Evolutionary conservation across 1,284 basidiomycete genomes (phyloP).

Genomic region (Trichosporon ovoides): DNA sequence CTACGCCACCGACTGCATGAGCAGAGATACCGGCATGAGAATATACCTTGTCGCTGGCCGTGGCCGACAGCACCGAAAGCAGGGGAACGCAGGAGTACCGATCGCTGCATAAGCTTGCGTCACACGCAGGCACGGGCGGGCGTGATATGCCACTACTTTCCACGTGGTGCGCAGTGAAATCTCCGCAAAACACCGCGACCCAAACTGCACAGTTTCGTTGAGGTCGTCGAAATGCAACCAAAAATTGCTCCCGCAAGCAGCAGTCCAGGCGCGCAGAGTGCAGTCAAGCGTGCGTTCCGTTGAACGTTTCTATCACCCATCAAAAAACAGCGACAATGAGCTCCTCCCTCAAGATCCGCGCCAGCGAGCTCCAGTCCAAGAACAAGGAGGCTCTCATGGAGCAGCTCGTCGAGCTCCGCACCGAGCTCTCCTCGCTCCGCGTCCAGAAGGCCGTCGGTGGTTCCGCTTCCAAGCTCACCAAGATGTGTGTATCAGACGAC

Average conservation of each 20-base stretch:
- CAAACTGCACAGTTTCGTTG: too few relatives aligned
- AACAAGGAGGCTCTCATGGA: conserved; percentile 96
- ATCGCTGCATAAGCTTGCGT: too few relatives aligned
- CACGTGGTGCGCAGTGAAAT: too few relatives aligned
- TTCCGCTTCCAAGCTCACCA: conserved; percentile 90
- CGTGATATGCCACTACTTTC: too few relatives aligned
- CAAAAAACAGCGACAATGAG: conserved; percentile 33
- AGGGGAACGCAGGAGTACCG: too few relatives aligned
- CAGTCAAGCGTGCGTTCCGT: not conserved
- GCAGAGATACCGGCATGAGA: too few relatives aligned
- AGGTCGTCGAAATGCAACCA: not conserved
- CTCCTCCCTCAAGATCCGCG: conserved; percentile 66
- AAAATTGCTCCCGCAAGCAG: not conserved
- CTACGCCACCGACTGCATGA: too few relatives aligned
- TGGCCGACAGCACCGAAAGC: too few relatives aligned
- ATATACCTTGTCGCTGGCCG: too few relatives aligned
- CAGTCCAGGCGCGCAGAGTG: not conserved
- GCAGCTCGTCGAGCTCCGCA: conserved; percentile 92
- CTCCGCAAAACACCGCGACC: too few relatives aligned
- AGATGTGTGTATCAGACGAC: conserved; percentile 66
- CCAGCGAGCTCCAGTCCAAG: conserved; percentile 97
- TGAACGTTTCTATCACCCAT: conserved; percentile 6
- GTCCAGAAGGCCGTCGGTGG: conserved; percentile 99
- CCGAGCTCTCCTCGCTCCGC: conserved; percentile 84
- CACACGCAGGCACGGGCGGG: too few relatives aligned